Conservation (phyloP, 2,329 filamentous ascomycete genomes). For the Colletotrichum viniferum region DNA sequence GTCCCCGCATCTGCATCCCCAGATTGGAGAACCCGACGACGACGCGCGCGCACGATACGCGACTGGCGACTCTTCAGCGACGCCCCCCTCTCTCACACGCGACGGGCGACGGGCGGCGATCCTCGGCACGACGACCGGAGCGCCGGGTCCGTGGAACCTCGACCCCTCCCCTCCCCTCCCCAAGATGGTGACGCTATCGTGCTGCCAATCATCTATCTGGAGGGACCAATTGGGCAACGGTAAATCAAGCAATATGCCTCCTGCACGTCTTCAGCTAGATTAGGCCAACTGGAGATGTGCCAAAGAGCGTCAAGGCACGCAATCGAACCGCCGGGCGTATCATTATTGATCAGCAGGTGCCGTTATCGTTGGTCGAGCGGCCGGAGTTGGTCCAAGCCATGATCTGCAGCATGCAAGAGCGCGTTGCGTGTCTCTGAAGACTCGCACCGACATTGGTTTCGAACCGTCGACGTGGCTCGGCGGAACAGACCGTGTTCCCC, state of each 20-base stretch:
- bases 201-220: background rate
- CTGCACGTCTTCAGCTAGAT: constrained; percentile 3
- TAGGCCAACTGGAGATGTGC: background rate
- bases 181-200: background rate
- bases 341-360: background rate
- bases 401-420: background rate
- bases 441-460: background rate
- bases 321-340: background rate
- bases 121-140: constrained; percentile 2
- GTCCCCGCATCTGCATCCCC: background rate
- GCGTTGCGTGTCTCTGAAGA: background rate
- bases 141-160: constrained; percentile 13
- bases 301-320: background rate
- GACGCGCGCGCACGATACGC: constrained; percentile 13
- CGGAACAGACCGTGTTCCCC: background rate
- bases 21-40: background rate
- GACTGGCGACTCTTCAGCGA: background rate
- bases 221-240: background rate
- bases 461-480: background rate
- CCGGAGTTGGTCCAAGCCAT: background rate
- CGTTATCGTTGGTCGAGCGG: background rate
- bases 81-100: background rate
- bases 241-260: background rate
- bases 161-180: background rate
- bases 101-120: constrained; percentile 10